Evolutionary conservation across 2,329 filamentous ascomycete species (phyloP).

Genomic region (Blastomyces percursus): DNA sequence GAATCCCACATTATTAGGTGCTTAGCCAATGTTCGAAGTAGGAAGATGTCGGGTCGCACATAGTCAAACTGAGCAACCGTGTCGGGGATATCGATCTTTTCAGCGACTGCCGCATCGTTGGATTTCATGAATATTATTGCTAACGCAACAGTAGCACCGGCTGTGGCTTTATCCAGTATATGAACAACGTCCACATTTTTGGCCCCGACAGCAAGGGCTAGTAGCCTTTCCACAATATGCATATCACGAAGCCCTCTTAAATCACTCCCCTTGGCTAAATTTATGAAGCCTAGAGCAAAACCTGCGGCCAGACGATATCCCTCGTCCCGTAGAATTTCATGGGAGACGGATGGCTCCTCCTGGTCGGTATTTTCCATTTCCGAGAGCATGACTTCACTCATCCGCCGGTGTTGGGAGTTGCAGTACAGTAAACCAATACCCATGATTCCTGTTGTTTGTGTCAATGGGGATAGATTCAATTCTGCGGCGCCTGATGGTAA

Average conservation of each 20-base stretch:
- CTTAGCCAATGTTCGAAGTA: conserved; percentile 77
- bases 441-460: conserved; percentile 94
- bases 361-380: conserved; percentile 84
- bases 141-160: conserved; percentile 83
- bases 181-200: conserved; percentile 90
- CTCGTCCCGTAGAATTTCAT: conserved; percentile 78
- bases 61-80: conserved; percentile 90
- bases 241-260: conserved; percentile 86
- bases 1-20: conserved; percentile 88
- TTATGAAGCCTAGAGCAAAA: conserved; percentile 87
- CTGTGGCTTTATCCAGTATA: conserved; percentile 81
- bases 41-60: conserved; percentile 81
- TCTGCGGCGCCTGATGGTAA: conserved; percentile 85
- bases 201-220: conserved; percentile 73
- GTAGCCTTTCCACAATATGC: conserved; percentile 76
- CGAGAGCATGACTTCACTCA: conserved; percentile 98
- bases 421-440: conserved; percentile 91
- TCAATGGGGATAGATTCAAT: conserved; percentile 81
- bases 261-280: conserved; percentile 80
- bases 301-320: conserved; percentile 93
- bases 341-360: conserved; percentile 55
- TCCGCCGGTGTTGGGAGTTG: conserved; percentile 88
- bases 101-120: conserved; percentile 72
- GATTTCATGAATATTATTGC: conserved; percentile 96
- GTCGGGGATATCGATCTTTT: conserved; percentile 86